These are phyloP conservation scores for Cymbopogon citratus DNA, from an alignment of 176 grass and related monocot species.

Conservation along the genomic window DNA sequence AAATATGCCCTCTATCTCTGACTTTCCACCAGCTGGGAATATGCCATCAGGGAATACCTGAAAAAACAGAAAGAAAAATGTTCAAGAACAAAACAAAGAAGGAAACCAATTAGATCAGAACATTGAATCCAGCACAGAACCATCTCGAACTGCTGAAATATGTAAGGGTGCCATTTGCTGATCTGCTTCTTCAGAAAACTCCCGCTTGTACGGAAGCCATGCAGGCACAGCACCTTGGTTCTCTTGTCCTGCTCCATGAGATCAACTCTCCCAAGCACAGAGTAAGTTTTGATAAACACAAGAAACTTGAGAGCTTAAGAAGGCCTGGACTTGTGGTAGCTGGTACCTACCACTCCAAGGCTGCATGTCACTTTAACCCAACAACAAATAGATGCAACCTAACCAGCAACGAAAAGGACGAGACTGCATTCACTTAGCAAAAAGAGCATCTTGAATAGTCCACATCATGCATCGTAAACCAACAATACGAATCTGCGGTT, in stretches of 20 bases:
- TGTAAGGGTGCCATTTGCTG: slow-evolving; percentile 87
- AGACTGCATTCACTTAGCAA: neutral
- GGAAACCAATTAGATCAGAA: neutral
- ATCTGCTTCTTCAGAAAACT: slow-evolving; percentile 85
- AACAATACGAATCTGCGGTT: neutral
- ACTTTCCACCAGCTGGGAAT: slow-evolving; percentile 65
- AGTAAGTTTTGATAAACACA: neutral
- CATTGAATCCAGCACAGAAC: slow-evolving; percentile 14
- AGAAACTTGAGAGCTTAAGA: slow-evolving; percentile 10
- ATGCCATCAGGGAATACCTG: slow-evolving; percentile 76
- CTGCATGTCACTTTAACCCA: neutral
- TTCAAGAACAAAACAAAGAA: neutral
- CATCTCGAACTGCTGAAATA: slow-evolving; percentile 68
- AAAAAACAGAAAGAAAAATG: neutral
- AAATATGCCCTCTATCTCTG: slow-evolving; percentile 71
- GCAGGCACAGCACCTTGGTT: slow-evolving; percentile 65
- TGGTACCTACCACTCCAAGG: slow-evolving; percentile 47
- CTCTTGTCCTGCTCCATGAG: slow-evolving; percentile 45
- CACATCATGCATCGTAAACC: neutral
- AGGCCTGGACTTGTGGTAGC: slow-evolving; percentile 19
- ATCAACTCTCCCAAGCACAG: slow-evolving; percentile 6
- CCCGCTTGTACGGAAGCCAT: slow-evolving; percentile 71
- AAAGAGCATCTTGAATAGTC: neutral
- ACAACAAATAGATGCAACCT: slow-evolving; percentile 13
- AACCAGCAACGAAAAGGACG: neutral